Evolutionary conservation across 495 filamentous ascomycete species (phyloP).

Genomic region (Jackrogersella minutella): DNA sequence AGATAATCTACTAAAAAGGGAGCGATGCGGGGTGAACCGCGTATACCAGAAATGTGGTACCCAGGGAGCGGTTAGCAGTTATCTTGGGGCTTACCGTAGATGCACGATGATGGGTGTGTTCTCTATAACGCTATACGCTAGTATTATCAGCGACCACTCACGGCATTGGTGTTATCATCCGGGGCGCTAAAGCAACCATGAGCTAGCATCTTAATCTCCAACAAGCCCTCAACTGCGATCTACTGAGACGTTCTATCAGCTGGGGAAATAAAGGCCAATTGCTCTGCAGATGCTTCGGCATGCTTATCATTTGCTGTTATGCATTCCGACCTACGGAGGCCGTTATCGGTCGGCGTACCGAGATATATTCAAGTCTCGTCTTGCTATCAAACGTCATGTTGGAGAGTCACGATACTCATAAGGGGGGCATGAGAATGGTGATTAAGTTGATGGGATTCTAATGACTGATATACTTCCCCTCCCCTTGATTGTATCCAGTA

Average conservation of each 20-base stretch:
- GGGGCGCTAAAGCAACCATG: constrained; percentile 16
- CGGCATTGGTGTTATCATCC: constrained; percentile 36
- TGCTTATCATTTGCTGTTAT: constrained; percentile 23
- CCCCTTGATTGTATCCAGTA: not conserved
- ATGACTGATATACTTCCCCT: not conserved
- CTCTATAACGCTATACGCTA: constrained; percentile 35
- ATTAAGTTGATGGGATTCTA: not conserved
- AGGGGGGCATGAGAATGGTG: constrained; percentile 1
- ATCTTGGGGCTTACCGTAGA: not conserved
- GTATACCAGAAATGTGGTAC: constrained; percentile 26
- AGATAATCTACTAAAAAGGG: not conserved
- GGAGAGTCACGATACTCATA: constrained; percentile 8
- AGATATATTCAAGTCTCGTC: not conserved
- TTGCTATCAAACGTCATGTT: not conserved
- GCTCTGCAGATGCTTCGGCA: constrained; percentile 17
- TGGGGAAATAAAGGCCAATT: constrained; percentile 20
- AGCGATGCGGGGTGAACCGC: constrained; percentile 32
- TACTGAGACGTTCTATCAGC: not conserved
- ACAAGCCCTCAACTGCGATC: constrained; percentile 5
- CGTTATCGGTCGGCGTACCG: constrained; percentile 34
- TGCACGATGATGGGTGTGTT: constrained; percentile 28
- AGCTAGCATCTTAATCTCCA: constrained; percentile 21
- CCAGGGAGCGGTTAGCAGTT: constrained; percentile 9
- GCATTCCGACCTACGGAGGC: constrained; percentile 28
- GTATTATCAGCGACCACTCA: constrained; percentile 43